Base-by-base conservation (phyloP, 352 stramenopile species). In the Pythium guiyangense region DNA sequence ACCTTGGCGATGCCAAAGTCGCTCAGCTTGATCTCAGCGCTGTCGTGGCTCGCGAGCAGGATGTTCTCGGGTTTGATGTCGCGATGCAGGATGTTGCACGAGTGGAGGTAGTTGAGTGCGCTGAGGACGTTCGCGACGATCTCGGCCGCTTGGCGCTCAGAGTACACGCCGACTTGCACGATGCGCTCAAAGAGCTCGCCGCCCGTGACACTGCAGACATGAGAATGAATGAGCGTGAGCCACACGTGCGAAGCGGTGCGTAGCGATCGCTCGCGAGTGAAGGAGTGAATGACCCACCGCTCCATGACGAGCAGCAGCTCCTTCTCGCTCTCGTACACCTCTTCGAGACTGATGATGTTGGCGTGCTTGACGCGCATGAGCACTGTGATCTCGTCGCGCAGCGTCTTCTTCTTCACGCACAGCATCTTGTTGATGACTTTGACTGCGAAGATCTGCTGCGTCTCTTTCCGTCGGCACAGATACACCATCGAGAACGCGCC, bases 391-490 rank as follows among this genome's bases (percentile, higher is more conserved):
- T 94, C 84, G 55, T 94, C 83, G n/a, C 83, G 74, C 52, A 94
- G 64, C 27, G 77, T 86, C 57, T 92, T 93, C 70, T 91, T 93
- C 71, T 91, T 91, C 27, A 93, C 74, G 45, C 83, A 93, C 15
- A 92, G 70, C 58, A 76, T 66, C 71, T 95, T 95, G 71, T 95
- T 92, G 59, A 95, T 95, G 50, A 93, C 82, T 52, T 95, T 93
- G 59, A 93, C 83, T 8, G 83, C 85, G 60, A 90, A 93, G 51
- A 92, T 67, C 64, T 93, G 73, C 64, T 86, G 75, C 25, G 81
- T 89, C 52, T 84, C 71, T 60, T 95, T 95, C 51, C 82, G 66
- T 39, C 83, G 77, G 54, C 85, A 95, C 44, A 91, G 67, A 45
- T 93, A 92, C 43, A 95, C 85, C 64, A 93, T 82, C 48, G 85